A percentile compares a stretch with the other conserved stretches of the same genome.
Evolutionary conservation across 148 eudicot species (phyloP).

Genomic region (Rhododendron ferrugineum): DNA sequence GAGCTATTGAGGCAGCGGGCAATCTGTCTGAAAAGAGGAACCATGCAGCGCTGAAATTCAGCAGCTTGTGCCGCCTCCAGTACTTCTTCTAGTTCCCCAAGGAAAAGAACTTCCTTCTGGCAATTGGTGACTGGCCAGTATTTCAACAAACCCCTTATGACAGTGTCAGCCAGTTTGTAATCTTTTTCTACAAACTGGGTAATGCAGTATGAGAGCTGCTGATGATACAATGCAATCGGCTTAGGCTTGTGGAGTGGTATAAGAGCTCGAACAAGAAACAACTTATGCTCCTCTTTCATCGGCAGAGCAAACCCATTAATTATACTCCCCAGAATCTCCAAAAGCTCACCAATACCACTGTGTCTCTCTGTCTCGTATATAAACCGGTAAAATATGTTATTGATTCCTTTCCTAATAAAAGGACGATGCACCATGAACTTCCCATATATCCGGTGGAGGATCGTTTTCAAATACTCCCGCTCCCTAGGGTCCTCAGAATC

Average conservation of each 20-base stretch:
- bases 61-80: conserved; percentile 53
- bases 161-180: conserved; percentile 55
- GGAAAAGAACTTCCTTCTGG: conserved; percentile 62
- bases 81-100: conserved; percentile 63
- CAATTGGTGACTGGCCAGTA: conserved; percentile 70
- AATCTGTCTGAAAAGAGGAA: conserved; percentile 56
- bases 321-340: conserved; percentile 65
- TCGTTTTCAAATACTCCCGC: conserved; percentile 48
- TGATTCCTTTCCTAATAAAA: conserved; percentile 52
- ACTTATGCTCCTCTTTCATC: conserved; percentile 66
- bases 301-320: conserved; percentile 74
- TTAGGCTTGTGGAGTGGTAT: conserved; percentile 69
- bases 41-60: conserved; percentile 50
- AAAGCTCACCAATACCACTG: conserved; percentile 52
- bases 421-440: conserved; percentile 68
- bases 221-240: conserved; percentile 47
- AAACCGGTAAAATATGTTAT: conserved; percentile 49
- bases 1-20: conserved; percentile 64
- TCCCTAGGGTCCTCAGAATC: conserved; percentile 53
- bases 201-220: conserved; percentile 56
- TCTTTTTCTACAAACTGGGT: conserved; percentile 69
- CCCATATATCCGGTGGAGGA: conserved; percentile 51
- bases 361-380: conserved; percentile 61
- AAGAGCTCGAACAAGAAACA: conserved; percentile 59
- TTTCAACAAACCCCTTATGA: conserved; percentile 59